Evolutionary conservation across 495 filamentous ascomycete genomes (phyloP).

Genomic region (Cairneyella variabilis): DNA sequence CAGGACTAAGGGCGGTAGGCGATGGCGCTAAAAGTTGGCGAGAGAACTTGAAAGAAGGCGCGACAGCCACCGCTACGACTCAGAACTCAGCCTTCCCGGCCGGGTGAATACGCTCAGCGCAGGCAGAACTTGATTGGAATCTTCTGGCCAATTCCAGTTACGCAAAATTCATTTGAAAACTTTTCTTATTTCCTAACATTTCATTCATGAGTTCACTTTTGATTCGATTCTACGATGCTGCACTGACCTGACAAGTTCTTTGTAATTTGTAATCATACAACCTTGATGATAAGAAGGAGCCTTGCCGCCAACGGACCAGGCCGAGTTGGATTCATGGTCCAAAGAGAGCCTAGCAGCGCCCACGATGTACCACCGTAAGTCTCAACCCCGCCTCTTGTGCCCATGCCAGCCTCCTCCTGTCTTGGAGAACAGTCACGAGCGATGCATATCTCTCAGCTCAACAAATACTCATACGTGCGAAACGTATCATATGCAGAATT

Average conservation of each 20-base stretch:
- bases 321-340: too few relatives aligned
- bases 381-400: not conserved
- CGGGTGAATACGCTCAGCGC: not conserved
- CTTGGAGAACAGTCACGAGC: too few relatives aligned
- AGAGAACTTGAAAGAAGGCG: not conserved
- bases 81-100: not conserved
- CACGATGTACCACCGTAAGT: not conserved
- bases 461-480: too few relatives aligned
- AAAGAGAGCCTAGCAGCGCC: too few relatives aligned
- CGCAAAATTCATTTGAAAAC: not conserved
- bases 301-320: not conserved
- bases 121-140: not conserved
- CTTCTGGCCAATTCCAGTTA: not conserved
- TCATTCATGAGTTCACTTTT: not conserved
- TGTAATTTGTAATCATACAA: not conserved
- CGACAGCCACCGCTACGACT: too few relatives aligned
- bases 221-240: not conserved
- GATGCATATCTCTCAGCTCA: too few relatives aligned
- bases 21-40: too few relatives aligned
- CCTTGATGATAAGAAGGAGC: constrained; percentile 1
- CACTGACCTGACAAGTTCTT: not conserved
- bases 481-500: too few relatives aligned
- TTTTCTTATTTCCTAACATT: not conserved
- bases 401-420: too few relatives aligned
- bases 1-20: too few relatives aligned